phyloP scores from a whole-genome alignment of 345 rosid species.

The Turnera subulata region DNA sequence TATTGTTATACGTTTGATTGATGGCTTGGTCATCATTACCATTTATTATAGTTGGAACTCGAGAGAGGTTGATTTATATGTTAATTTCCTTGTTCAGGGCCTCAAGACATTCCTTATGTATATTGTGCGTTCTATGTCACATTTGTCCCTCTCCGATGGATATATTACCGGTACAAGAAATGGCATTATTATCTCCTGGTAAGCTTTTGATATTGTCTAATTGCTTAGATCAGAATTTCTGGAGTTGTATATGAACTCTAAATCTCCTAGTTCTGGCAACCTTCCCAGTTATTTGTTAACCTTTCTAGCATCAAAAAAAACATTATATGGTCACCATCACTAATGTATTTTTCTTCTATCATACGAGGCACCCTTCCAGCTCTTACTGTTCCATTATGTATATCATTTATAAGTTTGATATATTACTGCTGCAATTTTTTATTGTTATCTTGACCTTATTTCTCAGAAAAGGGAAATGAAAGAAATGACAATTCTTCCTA shows the following conservation, averaged over 20 bases:
- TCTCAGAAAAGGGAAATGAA: background rate
- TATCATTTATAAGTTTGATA: background rate
- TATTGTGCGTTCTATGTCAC: slow-evolving; percentile 73
- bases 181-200: slow-evolving; percentile 99
- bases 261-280: no score
- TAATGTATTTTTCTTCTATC: no score
- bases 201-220: slow-evolving; percentile 20
- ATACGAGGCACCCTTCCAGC: no score
- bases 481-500: slow-evolving; percentile 8
- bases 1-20: slow-evolving; percentile 3
- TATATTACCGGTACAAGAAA: slow-evolving; percentile 91
- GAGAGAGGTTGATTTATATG: slow-evolving; percentile 12
- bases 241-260: background rate
- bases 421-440: background rate
- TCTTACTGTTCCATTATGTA: no score
- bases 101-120: slow-evolving; percentile 78
- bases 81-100: slow-evolving; percentile 49
- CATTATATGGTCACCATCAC: no score
- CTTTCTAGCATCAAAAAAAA: no score
- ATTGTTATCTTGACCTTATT: no score
- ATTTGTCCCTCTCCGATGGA: slow-evolving; percentile 97
- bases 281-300: no score
- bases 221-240: background rate
- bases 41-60: background rate
- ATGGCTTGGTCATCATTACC: slow-evolving; percentile 8